Conservation (phyloP, 352 stramenopile species). For the Globisporangium abappressorium region DNA sequence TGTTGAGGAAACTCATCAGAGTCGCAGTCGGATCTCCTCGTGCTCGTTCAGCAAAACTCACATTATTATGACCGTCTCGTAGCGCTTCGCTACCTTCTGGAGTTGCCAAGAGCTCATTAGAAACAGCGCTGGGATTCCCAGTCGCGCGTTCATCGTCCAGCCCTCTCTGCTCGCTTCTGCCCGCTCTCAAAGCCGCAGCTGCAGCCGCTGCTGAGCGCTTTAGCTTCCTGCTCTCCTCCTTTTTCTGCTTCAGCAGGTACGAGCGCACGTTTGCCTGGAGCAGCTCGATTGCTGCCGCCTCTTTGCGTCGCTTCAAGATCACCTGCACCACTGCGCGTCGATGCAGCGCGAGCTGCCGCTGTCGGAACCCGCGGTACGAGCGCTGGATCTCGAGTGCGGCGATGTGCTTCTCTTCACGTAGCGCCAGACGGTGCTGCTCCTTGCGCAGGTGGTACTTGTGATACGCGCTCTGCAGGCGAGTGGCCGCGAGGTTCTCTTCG, state of each 20-base stretch:
- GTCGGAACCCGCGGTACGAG: conserved; percentile 56
- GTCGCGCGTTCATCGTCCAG: neutral
- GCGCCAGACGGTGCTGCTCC: conserved; percentile 40
- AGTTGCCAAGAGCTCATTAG: neutral
- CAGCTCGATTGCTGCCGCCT: conserved; percentile 53
- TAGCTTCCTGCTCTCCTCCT: neutral
- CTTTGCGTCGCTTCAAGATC: conserved; percentile 39
- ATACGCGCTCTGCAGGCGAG: conserved; percentile 48
- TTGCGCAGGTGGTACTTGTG: conserved; percentile 59
- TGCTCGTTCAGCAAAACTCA: neutral
- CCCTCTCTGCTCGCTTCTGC: neutral
- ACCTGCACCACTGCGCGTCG: conserved; percentile 51
- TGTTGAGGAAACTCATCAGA: conserved; percentile 9
- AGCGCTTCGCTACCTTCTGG: too few species aligned
- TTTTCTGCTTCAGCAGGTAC: conserved; percentile 50
- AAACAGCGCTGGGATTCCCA: neutral
- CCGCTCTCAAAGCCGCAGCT: neutral
- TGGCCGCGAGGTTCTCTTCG: conserved; percentile 50
- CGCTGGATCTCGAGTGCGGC: conserved; percentile 65
- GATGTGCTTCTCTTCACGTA: conserved; percentile 46
- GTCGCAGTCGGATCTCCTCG: neutral
- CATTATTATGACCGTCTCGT: neutral
- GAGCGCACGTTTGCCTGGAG: conserved; percentile 64
- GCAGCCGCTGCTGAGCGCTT: conserved; percentile 1
- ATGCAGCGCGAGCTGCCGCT: conserved; percentile 46